Base-by-base conservation (phyloP, 2,329 filamentous ascomycete species). In the Monosporascus sp. region DNA sequence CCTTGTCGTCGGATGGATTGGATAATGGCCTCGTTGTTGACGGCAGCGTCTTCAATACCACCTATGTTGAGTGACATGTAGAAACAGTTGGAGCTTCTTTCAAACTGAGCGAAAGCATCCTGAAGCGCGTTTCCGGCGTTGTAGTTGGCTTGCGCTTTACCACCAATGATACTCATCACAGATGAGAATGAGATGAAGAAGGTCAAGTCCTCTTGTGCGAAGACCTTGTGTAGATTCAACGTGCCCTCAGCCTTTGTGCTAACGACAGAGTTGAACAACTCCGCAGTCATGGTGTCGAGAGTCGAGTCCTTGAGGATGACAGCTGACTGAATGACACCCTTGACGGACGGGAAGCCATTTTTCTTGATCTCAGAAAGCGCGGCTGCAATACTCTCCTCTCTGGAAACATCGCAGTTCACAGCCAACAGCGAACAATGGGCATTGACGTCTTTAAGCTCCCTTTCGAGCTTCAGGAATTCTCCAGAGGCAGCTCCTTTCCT, bases 231-330 rank as follows among this genome's bases (percentile, higher is more conserved):
- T 20, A 45, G 22, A 16, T 24, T 45, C 20, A 45, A 11, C 24
- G 43, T 27, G 24, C 43, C 43, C 9, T 20, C n/a, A 14, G 14
- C 43, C 24, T 27, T 45, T 26, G 24, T 20, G 7, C 11, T 3
- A n/a, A 24, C 14, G 20, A n/a, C 43, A 27, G 14, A 20, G 20
- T 26, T 14, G 22, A 26, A 45, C 14, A 26, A 20, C 16, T 45
- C 43, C 3, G 11, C 11, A n/a, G 43, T 26, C 43, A 45, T 45
- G 20, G 43, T 27, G 26, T 62, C 60, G 27, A 62, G 57, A 16
- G 58, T 56, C n/a, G 50, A 51, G 31, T 62, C 61, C 7, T 55
- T 46, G 7, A 56, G 50, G 3, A 58, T 49, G 41, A 61, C 56
- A 40, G 55, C 53, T 0, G 49, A 45, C 26, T 59, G 57, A 6